Evolutionary conservation across 164 flowering plant genomes (phyloP).

Genomic region (Magnolia officinalis): DNA sequence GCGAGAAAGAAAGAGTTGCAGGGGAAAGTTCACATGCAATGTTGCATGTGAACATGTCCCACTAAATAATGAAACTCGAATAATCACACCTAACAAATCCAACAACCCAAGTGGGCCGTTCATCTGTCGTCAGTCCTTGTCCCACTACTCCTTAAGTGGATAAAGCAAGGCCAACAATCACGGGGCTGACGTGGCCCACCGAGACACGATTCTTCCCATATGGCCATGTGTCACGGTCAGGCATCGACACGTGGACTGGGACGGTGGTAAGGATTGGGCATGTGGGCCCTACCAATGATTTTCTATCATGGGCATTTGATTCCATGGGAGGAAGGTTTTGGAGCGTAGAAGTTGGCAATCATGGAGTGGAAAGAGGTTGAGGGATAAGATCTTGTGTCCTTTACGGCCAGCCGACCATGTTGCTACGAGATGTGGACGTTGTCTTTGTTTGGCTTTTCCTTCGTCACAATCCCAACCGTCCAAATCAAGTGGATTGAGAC

Average conservation of each 20-base stretch:
- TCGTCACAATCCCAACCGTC: slow-evolving; percentile 13
- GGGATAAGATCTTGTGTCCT: slow-evolving; percentile 25
- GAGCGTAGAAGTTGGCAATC: slow-evolving; percentile 43
- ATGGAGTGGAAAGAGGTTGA: slow-evolving; percentile 14
- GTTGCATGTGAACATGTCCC: too few species aligned
- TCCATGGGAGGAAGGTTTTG: slow-evolving; percentile 35
- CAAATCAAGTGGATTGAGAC: slow-evolving; percentile 18
- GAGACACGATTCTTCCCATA: not conserved
- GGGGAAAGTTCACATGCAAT: too few species aligned
- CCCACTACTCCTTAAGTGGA: slow-evolving; percentile 2
- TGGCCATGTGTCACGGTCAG: not conserved
- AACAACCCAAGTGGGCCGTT: slow-evolving; percentile 3
- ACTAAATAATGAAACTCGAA: too few species aligned
- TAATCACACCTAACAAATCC: not conserved
- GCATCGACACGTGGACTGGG: slow-evolving; percentile 2
- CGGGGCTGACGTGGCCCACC: slow-evolving; percentile 5
- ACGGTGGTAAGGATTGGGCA: slow-evolving; percentile 10
- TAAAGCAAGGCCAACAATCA: not conserved
- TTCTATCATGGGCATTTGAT: slow-evolving; percentile 54
- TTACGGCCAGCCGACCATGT: slow-evolving; percentile 33
- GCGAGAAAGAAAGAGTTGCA: too few species aligned
- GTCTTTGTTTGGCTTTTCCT: slow-evolving; percentile 10
- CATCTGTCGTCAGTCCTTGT: not conserved
- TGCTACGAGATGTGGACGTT: slow-evolving; percentile 11
- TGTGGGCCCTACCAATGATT: slow-evolving; percentile 47